phyloP scores from a whole-genome alignment of 2,329 filamentous ascomycete species.

The Trichoderma pleuroti region DNA sequence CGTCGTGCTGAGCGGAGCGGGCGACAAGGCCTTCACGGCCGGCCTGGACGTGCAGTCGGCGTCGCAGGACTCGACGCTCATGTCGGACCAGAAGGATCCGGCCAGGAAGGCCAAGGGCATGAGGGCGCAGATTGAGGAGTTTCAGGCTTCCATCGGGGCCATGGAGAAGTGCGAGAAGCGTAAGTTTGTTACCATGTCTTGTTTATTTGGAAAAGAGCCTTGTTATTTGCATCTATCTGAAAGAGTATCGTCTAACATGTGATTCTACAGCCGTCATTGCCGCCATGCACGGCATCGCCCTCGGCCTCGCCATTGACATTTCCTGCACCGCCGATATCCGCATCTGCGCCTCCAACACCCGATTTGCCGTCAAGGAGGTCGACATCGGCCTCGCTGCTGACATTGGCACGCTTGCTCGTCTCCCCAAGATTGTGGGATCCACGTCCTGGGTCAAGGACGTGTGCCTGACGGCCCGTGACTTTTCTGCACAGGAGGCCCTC shows the following conservation, averaged over 20 bases:
- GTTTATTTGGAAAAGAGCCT: no score
- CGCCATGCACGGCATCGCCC: constrained; percentile 72
- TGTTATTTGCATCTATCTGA: not conserved
- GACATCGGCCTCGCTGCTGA: constrained; percentile 79
- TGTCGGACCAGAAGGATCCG: constrained; percentile 45
- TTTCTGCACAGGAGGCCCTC: constrained; percentile 65
- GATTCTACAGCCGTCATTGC: constrained; percentile 65
- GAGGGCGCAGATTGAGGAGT: constrained; percentile 68
- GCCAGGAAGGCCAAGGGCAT: constrained; percentile 61
- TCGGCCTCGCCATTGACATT: constrained; percentile 76
- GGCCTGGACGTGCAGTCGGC: constrained; percentile 80
- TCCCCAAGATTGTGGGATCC: constrained; percentile 70
- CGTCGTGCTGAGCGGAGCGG: constrained; percentile 76
- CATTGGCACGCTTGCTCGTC: constrained; percentile 68
- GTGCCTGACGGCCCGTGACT: constrained; percentile 66
- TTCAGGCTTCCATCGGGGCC: constrained; percentile 73
- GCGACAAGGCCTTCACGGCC: constrained; percentile 78
- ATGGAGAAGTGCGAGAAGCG: constrained; percentile 88
- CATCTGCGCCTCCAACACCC: constrained; percentile 56
- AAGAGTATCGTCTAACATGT: not conserved
- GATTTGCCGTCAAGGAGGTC: constrained; percentile 74
- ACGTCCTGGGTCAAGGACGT: constrained; percentile 79
- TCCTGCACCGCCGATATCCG: constrained; percentile 68
- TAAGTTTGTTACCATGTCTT: constrained; percentile 37
- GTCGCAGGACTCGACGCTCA: constrained; percentile 47